Conservation (phyloP, 108 stramenopile species). For the Aureococcus anophagefferens region DNA sequence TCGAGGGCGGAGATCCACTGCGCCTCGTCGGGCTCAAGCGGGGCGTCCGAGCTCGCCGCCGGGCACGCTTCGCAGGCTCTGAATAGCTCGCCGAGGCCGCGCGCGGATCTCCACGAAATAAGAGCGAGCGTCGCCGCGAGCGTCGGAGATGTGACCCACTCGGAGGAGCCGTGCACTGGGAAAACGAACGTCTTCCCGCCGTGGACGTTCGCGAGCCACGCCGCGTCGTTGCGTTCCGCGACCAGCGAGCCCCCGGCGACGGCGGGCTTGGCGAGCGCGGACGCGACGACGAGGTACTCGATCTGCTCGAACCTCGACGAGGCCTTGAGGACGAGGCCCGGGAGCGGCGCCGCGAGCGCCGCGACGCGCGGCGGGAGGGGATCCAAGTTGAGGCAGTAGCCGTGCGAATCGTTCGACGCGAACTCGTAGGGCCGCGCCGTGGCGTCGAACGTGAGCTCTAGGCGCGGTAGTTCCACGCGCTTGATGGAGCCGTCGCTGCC, state of each 20-base stretch:
- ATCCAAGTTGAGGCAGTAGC: neutral
- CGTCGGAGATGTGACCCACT: neutral
- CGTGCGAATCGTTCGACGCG: neutral
- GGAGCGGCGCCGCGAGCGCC: neutral
- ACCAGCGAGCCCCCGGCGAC: neutral
- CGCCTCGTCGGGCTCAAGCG: neutral
- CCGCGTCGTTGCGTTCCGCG: neutral
- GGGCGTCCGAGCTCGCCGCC: neutral
- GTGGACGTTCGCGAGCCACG: neutral
- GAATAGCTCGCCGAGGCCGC: neutral
- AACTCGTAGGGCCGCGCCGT: no score
- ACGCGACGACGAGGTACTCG: neutral
- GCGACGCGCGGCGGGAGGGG: neutral
- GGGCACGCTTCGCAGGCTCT: neutral
- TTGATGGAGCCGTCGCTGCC: constrained; percentile 26
- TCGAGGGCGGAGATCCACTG: neutral
- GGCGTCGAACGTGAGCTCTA: neutral
- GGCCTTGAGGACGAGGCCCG: neutral
- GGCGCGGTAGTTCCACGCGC: neutral
- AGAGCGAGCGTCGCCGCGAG: neutral
- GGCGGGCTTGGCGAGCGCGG: neutral
- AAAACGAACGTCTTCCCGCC: neutral
- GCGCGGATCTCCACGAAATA: neutral
- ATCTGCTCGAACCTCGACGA: neutral
- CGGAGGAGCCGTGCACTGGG: neutral